A percentile compares a stretch with the other conserved stretches of the same genome.
Conservation (phyloP, 2,329 filamentous ascomycete genomes). For the Fusarium brachygibbosum region DNA sequence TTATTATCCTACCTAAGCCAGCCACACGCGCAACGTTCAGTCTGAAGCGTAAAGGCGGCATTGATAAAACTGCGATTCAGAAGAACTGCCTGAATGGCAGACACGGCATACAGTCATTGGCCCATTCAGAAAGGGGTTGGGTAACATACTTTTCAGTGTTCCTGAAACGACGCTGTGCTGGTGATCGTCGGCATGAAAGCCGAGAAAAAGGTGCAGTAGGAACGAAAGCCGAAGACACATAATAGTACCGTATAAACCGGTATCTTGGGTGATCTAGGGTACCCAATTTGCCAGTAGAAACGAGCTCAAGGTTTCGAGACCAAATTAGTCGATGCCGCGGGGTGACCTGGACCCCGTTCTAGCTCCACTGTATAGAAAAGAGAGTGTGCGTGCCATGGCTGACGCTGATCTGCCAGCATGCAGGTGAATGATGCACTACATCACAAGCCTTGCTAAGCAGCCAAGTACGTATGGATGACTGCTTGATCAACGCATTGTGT, state of each 20-base stretch:
- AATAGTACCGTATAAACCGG: neutral
- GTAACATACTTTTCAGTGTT: neutral
- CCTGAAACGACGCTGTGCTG: slow-evolving; percentile 7
- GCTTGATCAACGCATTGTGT: slow-evolving; percentile 17
- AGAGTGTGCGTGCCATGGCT: slow-evolving; percentile 25
- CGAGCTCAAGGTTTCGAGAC: slow-evolving; percentile 23
- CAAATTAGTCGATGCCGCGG: slow-evolving; percentile 40
- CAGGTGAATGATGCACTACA: slow-evolving; percentile 5
- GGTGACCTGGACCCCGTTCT: slow-evolving; percentile 29
- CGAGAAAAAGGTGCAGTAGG: slow-evolving; percentile 3
- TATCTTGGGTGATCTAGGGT: slow-evolving; percentile 19
- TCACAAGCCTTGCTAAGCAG: neutral
- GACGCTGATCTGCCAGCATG: slow-evolving; percentile 3
- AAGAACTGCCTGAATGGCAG: slow-evolving; percentile 2
- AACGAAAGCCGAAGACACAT: slow-evolving; percentile 5
- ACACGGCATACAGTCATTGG: slow-evolving; percentile 1
- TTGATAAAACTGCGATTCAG: neutral
- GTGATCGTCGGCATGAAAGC: neutral
- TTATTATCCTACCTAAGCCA: neutral
- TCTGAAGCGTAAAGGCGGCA: slow-evolving; percentile 15
- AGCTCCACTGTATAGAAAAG: slow-evolving; percentile 14
- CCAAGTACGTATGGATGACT: slow-evolving; percentile 6
- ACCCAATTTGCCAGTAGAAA: slow-evolving; percentile 1
- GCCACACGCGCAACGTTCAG: neutral
- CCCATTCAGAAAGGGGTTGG: neutral